phyloP scores from a whole-genome alignment of 2,329 filamentous ascomycete species.

The Alternaria novae-zelandiae region DNA sequence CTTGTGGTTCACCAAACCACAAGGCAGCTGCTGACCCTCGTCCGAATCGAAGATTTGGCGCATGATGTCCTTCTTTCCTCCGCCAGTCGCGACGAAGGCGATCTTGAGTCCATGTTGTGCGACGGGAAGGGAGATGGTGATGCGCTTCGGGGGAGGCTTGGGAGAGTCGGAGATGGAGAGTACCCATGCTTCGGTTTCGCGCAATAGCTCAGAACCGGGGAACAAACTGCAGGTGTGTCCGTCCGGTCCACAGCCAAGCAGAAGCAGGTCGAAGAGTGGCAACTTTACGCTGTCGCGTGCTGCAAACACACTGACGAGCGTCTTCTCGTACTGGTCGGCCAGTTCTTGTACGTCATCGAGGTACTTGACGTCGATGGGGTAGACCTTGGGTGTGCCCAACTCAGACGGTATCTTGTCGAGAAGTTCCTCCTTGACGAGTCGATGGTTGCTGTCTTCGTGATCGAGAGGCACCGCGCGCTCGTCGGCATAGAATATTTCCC shows the following conservation, averaged over 20 bases:
- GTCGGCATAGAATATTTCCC: slow-evolving; percentile 99
- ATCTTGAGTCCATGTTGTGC: slow-evolving; percentile 85
- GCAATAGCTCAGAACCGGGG: slow-evolving; percentile 83
- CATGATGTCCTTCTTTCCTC: slow-evolving; percentile 87
- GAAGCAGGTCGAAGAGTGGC: slow-evolving; percentile 91
- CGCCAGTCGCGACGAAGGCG: slow-evolving; percentile 90
- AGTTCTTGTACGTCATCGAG: slow-evolving; percentile 86
- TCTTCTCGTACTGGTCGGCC: slow-evolving; percentile 91
- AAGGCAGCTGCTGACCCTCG: slow-evolving; percentile 76
- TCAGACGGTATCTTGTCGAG: slow-evolving; percentile 82
- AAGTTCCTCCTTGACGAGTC: slow-evolving; percentile 82
- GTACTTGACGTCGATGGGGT: slow-evolving; percentile 74
- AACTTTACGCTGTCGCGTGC: slow-evolving; percentile 92
- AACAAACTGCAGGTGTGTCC: slow-evolving; percentile 98
- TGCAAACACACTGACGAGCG: slow-evolving; percentile 84
- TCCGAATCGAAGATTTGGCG: slow-evolving; percentile 88
- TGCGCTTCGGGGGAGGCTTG: slow-evolving; percentile 88
- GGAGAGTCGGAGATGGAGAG: slow-evolving; percentile 90
- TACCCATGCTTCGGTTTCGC: slow-evolving; percentile 90
- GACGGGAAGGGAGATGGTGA: slow-evolving; percentile 91
- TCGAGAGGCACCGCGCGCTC: slow-evolving; percentile 93
- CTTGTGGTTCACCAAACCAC: slow-evolving; percentile 83
- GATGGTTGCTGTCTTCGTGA: slow-evolving; percentile 94
- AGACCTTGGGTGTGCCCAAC: slow-evolving; percentile 72
- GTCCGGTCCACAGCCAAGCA: slow-evolving; percentile 93